phyloP scores from a whole-genome alignment of 176 grass and related monocot genomes.

The Luzula sylvatica region DNA sequence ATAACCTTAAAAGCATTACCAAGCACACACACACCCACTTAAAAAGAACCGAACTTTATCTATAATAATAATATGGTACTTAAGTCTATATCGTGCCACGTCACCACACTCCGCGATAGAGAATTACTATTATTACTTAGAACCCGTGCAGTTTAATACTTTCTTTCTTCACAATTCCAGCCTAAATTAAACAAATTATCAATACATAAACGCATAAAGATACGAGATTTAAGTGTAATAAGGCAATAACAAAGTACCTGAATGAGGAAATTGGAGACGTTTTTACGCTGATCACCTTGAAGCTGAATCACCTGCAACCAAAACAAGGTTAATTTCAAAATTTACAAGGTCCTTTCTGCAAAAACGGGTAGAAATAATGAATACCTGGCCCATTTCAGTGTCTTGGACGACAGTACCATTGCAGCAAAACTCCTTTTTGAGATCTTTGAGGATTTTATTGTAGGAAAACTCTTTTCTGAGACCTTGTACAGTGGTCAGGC shows the following conservation, averaged over 20 bases:
- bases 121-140: conserved; percentile 33
- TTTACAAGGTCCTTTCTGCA: not conserved
- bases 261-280: conserved; percentile 96
- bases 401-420: conserved; percentile 99
- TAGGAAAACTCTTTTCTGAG: conserved; percentile 92
- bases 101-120: too few relatives aligned
- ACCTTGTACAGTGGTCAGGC: conserved; percentile 92
- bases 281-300: conserved; percentile 98
- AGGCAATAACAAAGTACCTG: conserved; percentile 39
- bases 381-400: conserved; percentile 93
- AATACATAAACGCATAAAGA: too few relatives aligned
- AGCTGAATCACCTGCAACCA: conserved; percentile 85
- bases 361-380: not conserved
- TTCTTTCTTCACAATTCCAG: conserved; percentile 97
- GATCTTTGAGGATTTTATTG: conserved; percentile 96
- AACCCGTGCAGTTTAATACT: conserved; percentile 99
- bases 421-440: conserved; percentile 99
- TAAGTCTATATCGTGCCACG: too few relatives aligned
- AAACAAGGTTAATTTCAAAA: not conserved
- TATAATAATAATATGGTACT: not conserved
- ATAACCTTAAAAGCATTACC: conserved; percentile 12
- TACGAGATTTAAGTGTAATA: too few relatives aligned
- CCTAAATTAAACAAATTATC: conserved; percentile 28
- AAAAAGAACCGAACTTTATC: not conserved
- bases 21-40: conserved; percentile 7